Conservation (phyloP, 805 yeast species). For the Nakazawaea peltata region DNA sequence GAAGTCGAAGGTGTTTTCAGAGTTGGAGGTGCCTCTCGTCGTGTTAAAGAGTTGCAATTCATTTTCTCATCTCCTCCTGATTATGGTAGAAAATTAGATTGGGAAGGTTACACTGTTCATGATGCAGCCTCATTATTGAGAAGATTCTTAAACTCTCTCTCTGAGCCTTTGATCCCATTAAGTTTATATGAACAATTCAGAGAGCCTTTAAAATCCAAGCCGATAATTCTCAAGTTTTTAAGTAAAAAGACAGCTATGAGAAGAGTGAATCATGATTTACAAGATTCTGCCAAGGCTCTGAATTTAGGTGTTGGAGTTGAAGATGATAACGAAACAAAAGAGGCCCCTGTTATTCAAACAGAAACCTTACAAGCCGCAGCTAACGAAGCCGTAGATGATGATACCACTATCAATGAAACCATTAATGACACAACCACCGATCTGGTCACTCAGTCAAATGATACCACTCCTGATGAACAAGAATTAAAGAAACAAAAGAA, state of each 20-base stretch:
- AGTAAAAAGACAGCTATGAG: constrained; percentile 40
- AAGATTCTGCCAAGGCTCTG: not conserved
- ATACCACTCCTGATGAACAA: not conserved
- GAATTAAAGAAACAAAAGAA: constrained; percentile 17
- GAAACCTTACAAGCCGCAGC: not conserved
- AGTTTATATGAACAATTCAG: constrained; percentile 71
- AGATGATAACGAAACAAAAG: constrained; percentile 7
- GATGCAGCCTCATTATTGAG: constrained; percentile 92
- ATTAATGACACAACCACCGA: constrained; percentile 3
- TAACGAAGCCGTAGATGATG: not conserved
- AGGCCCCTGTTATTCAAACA: not conserved
- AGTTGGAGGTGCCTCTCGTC: constrained; percentile 83
- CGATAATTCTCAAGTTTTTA: constrained; percentile 59
- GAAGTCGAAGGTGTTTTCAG: constrained; percentile 88
- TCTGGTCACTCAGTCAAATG: not conserved
- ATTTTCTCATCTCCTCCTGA: constrained; percentile 82
- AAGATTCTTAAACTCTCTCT: constrained; percentile 76
- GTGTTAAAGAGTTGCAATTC: constrained; percentile 79
- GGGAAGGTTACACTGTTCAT: constrained; percentile 95
- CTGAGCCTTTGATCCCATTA: constrained; percentile 87
- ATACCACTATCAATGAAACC: constrained; percentile 7
- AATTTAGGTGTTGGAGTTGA: constrained; percentile 4
- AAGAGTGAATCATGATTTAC: constrained; percentile 12
- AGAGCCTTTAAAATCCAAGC: constrained; percentile 60
- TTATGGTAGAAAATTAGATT: constrained; percentile 78